Conservation (phyloP, 2,329 filamentous ascomycete species). For the Talaromyces atroroseus region DNA sequence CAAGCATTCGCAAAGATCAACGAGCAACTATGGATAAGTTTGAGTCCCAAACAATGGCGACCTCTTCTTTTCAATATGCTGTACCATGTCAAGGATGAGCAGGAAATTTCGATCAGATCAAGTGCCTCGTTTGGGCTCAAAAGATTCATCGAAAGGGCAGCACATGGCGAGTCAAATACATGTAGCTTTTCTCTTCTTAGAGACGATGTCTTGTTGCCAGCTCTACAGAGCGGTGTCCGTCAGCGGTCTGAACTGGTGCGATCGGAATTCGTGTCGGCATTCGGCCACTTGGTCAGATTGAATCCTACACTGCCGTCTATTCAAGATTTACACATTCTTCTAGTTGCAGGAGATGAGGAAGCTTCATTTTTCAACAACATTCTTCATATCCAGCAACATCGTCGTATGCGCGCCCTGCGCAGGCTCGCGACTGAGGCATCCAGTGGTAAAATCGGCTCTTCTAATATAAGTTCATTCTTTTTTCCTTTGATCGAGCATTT, state of each 20-base stretch:
- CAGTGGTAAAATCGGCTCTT: slow-evolving; percentile 61
- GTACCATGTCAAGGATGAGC: slow-evolving; percentile 77
- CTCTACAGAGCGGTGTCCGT: slow-evolving; percentile 68
- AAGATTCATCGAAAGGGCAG: slow-evolving; percentile 65
- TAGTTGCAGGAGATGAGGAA: slow-evolving; percentile 68
- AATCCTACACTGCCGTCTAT: slow-evolving; percentile 67
- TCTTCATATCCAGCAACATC: slow-evolving; percentile 80
- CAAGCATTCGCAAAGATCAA: slow-evolving; percentile 70
- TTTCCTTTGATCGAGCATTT: slow-evolving; percentile 92
- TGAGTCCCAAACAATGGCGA: slow-evolving; percentile 72
- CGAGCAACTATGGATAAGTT: slow-evolving; percentile 51
- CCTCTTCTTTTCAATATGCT: slow-evolving; percentile 85
- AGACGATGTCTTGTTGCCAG: slow-evolving; percentile 62
- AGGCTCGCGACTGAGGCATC: slow-evolving; percentile 65
- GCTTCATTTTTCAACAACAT: slow-evolving; percentile 90
- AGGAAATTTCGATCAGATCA: slow-evolving; percentile 78
- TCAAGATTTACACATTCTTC: slow-evolving; percentile 65
- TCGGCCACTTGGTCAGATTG: slow-evolving; percentile 69
- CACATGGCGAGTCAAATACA: slow-evolving; percentile 39
- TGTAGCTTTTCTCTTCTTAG: slow-evolving; percentile 56
- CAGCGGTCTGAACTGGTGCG: slow-evolving; percentile 80
- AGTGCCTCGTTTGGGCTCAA: slow-evolving; percentile 79
- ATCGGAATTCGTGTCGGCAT: slow-evolving; percentile 71
- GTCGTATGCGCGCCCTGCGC: slow-evolving; percentile 76
- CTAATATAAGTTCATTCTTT: slow-evolving; percentile 79